These are phyloP conservation scores for Wilcoxina mikolae DNA, from an alignment of 495 filamentous ascomycete species.

Conservation along the genomic window DNA sequence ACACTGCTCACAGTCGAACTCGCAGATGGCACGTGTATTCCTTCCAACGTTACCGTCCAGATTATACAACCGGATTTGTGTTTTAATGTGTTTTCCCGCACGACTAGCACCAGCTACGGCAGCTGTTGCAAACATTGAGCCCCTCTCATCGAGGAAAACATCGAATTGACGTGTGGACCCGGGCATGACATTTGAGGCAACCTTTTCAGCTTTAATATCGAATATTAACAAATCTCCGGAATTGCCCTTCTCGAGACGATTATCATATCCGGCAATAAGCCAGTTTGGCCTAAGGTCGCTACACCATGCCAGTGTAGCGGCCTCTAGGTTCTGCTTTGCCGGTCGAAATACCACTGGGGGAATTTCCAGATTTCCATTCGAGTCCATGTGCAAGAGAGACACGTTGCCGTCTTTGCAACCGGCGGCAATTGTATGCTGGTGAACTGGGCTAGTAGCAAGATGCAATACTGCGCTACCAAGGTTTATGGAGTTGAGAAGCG, in stretches of 20 bases:
- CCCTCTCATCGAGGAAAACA: slow-evolving; percentile 14
- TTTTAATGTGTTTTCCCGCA: background rate
- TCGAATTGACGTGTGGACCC: slow-evolving; percentile 18
- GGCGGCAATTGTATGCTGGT: slow-evolving; percentile 38
- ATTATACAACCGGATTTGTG: slow-evolving; percentile 3
- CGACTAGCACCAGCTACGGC: background rate
- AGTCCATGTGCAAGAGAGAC: slow-evolving; percentile 30
- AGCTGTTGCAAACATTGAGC: slow-evolving; percentile 10
- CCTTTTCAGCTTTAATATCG: slow-evolving; percentile 6
- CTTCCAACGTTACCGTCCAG: background rate
- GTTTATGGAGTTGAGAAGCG: slow-evolving; percentile 32
- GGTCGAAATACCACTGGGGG: no score
- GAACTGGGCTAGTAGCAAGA: slow-evolving; percentile 43
- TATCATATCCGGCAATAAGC: slow-evolving; percentile 22
- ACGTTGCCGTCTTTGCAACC: slow-evolving; percentile 35
- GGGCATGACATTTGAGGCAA: background rate
- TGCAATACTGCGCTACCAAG: slow-evolving; percentile 52
- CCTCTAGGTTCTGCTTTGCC: slow-evolving; percentile 9
- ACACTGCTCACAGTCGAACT: slow-evolving; percentile 54
- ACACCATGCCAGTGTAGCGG: slow-evolving; percentile 12
- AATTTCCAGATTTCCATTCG: slow-evolving; percentile 4
- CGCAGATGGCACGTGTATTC: slow-evolving; percentile 21
- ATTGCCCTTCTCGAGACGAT: background rate
- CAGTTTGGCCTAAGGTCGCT: slow-evolving; percentile 6
- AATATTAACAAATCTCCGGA: slow-evolving; percentile 14